Conservation (phyloP, 2,329 filamentous ascomycete genomes). For the Fusarium phyllophilum region DNA sequence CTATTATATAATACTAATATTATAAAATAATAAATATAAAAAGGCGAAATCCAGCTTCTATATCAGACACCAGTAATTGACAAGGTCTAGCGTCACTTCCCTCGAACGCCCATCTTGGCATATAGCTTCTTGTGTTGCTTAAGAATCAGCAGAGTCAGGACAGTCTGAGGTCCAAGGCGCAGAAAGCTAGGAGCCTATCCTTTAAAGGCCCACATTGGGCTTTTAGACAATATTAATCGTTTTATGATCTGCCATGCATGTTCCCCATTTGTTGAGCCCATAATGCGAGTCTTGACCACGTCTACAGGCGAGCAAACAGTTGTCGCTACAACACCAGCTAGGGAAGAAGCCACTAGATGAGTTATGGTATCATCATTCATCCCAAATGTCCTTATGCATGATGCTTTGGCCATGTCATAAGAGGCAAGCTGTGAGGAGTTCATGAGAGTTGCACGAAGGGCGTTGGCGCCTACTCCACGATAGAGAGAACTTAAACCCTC, state of each 20-base stretch:
- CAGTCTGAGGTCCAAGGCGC: neutral
- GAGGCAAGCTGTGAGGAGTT: conserved; percentile 2
- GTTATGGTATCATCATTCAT: neutral
- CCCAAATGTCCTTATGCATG: neutral
- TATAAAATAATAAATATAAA: too few relatives aligned
- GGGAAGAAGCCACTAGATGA: neutral
- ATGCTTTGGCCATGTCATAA: conserved; percentile 2
- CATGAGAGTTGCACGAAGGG: conserved; percentile 3
- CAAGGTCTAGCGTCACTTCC: too few relatives aligned
- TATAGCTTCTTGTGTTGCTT: neutral
- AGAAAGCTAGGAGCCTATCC: conserved; percentile 9
- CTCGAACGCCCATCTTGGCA: neutral
- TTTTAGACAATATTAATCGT: neutral
- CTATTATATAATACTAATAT: too few relatives aligned
- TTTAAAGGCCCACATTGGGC: neutral
- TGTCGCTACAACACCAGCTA: neutral
- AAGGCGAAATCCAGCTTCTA: too few relatives aligned
- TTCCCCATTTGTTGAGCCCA: neutral
- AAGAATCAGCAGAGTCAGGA: neutral
- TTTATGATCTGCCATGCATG: neutral
- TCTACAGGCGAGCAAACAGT: neutral
- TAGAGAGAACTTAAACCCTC: neutral
- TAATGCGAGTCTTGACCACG: conserved; percentile 1
- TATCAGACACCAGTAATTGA: too few relatives aligned
- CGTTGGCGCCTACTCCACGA: neutral